Evolutionary conservation across 2,329 filamentous ascomycete species (phyloP).

Genomic region (Emmonsia crescens): DNA sequence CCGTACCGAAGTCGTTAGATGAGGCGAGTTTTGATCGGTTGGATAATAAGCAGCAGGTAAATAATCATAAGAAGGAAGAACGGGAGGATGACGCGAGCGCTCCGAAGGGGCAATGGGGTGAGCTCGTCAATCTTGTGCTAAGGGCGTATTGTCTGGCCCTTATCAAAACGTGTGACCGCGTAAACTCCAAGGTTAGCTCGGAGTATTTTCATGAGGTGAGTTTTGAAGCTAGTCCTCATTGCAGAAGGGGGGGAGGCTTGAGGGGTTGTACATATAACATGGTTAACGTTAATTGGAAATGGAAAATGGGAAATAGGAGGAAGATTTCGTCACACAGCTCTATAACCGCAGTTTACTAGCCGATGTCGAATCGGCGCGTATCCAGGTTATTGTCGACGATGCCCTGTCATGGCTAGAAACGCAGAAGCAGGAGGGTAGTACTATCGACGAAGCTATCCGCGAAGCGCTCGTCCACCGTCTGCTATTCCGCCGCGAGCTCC

Average conservation of each 20-base stretch:
- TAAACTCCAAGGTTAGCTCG: slow-evolving; percentile 64
- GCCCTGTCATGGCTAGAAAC: slow-evolving; percentile 44
- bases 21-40: slow-evolving; percentile 50
- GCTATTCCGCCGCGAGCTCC: slow-evolving; percentile 48
- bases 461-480: slow-evolving; percentile 56
- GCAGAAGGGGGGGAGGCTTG: not conserved
- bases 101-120: slow-evolving; percentile 10
- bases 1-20: slow-evolving; percentile 51
- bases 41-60: slow-evolving; percentile 13
- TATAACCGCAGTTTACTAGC: slow-evolving; percentile 71
- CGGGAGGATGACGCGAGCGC: slow-evolving; percentile 11
- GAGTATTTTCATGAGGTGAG: slow-evolving; percentile 83
- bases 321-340: slow-evolving; percentile 90
- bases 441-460: slow-evolving; percentile 28
- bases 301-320: slow-evolving; percentile 50
- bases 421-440: slow-evolving; percentile 12
- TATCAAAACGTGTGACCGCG: slow-evolving; percentile 69
- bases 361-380: slow-evolving; percentile 46
- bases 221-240: slow-evolving; percentile 7
- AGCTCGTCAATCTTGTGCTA: slow-evolving; percentile 53
- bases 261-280: not conserved
- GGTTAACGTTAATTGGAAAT: not conserved
- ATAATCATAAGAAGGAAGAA: slow-evolving; percentile 9
- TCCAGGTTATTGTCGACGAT: slow-evolving; percentile 45
- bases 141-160: slow-evolving; percentile 78